Conservation (phyloP, 2,329 filamentous ascomycete species). For the Colletotrichum viniferum region DNA sequence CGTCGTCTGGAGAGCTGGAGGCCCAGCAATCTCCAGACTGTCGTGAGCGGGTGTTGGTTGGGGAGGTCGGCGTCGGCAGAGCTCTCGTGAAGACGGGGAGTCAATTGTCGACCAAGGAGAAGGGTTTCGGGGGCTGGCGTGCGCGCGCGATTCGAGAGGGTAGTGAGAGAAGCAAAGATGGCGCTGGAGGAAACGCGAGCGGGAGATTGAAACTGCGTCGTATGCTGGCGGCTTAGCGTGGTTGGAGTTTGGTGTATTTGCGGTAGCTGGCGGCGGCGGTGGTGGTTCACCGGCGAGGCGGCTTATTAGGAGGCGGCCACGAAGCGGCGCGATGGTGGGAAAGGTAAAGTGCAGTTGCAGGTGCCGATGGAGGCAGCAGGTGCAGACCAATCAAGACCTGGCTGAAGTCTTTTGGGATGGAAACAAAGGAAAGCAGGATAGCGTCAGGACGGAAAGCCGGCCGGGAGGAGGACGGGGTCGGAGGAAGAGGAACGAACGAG, state of each 20-base stretch:
- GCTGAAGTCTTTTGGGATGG: neutral
- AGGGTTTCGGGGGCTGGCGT: neutral
- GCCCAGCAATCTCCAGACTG: constrained; percentile 13
- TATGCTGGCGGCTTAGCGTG: neutral
- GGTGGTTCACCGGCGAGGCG: constrained; percentile 12
- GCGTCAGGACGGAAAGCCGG: constrained; percentile 3
- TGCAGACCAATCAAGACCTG: neutral
- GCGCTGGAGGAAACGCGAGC: neutral
- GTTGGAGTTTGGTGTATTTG: neutral
- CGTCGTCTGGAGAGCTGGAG: constrained; percentile 22
- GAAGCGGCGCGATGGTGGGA: constrained; percentile 1
- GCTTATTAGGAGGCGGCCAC: constrained; percentile 18
- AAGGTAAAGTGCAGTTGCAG: neutral
- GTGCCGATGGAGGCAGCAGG: neutral
- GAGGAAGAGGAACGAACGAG: constrained; percentile 1
- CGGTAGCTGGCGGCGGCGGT: neutral
- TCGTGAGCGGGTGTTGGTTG: neutral
- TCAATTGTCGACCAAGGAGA: constrained; percentile 14
- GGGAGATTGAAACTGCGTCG: constrained; percentile 6
- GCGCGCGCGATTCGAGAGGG: neutral
- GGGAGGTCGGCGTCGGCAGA: neutral
- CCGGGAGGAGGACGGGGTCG: constrained; percentile 6
- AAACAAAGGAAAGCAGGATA: constrained; percentile 17
- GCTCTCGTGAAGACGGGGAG: neutral
- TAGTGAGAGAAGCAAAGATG: neutral